Evolutionary conservation across 2,329 filamentous ascomycete species (phyloP).

Genomic region (Fusarium buxicola): DNA sequence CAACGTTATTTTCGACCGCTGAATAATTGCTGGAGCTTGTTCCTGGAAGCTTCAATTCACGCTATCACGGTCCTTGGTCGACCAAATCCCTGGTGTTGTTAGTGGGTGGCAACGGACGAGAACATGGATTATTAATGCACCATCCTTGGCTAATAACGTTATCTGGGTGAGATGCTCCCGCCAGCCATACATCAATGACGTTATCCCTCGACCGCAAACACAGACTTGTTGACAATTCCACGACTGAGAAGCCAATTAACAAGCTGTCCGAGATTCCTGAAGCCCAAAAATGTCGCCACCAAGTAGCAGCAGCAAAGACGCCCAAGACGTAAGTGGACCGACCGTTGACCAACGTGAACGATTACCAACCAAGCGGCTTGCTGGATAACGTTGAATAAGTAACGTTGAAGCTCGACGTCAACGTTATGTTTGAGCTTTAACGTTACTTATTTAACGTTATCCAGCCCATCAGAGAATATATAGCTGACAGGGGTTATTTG

Average conservation of each 20-base stretch:
- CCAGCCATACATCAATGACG: slow-evolving; percentile 21
- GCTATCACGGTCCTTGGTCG: not conserved
- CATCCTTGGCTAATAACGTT: slow-evolving; percentile 37
- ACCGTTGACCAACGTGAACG: not conserved
- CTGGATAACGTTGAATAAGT: not conserved
- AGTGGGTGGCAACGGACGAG: not conserved
- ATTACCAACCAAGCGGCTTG: slow-evolving; percentile 27
- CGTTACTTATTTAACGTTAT: slow-evolving; percentile 2
- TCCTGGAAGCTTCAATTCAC: not conserved
- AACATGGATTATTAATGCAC: slow-evolving; percentile 9
- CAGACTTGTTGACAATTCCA: no score
- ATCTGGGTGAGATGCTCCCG: slow-evolving; percentile 3
- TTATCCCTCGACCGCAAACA: slow-evolving; percentile 16
- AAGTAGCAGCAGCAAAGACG: slow-evolving; percentile 17
- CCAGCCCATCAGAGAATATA: not conserved
- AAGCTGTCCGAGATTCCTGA: not conserved
- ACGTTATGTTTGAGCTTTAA: no score
- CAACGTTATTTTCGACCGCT: no score
- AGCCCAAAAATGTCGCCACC: slow-evolving; percentile 35
- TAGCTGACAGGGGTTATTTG: not conserved
- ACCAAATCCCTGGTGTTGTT: not conserved
- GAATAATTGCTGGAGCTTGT: no score
- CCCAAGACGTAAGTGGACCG: slow-evolving; percentile 30
- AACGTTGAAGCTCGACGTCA: slow-evolving; percentile 1
- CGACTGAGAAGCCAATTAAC: no score